Evolutionary conservation across 306 rosid genomes (phyloP), one percentile per base, ranked within the genome.

Genomic region (Rosa persica): DNA sequence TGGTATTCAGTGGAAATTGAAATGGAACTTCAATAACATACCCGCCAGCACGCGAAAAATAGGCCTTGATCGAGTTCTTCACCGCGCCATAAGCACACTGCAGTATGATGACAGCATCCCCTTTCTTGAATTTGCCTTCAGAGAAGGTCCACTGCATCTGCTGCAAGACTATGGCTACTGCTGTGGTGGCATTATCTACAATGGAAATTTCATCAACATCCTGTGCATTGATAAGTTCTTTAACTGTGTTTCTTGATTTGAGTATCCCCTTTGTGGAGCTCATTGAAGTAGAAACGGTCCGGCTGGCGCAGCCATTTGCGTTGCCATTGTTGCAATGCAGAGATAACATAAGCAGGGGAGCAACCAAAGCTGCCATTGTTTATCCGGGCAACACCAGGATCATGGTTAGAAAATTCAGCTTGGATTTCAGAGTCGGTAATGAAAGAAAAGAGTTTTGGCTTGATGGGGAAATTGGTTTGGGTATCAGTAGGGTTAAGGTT

Each of bases 11-110:
- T 3, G 97, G 98, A 77, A 91, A 93, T 16, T 89, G 90, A 38
- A 93, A 76, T 1, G 76, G 89, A 61, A 90, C 97, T 76, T 93
- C 96, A 13, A 93, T 82, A 1, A 89, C 91, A 12, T 65, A 62
- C 38, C 96, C 92, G 2, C 97, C 97, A 4, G 96, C 89, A 6
- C 97, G 97, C 0, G 89, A 27, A 23, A 93, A 90, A 58, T 93
- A 90, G 10, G 98, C 98, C 79, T 90, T 89, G 67, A 90, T 87
- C 0, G 97, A 91, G 54, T 93, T 93, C 77, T 91, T 93, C 19
- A 93, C 86, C 1, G 96, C 80, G 0, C 97, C 98, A 23, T 93
- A 93, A 12, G 93, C 91, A 58, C 87, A 91, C 66, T 86, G 92
- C 38, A 93, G 91, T 92, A 91, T 86, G 49, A 91, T 75, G 23